Evolutionary conservation across 176 grass and related monocot genomes (phyloP).

Genomic region (Zea luxurians): DNA sequence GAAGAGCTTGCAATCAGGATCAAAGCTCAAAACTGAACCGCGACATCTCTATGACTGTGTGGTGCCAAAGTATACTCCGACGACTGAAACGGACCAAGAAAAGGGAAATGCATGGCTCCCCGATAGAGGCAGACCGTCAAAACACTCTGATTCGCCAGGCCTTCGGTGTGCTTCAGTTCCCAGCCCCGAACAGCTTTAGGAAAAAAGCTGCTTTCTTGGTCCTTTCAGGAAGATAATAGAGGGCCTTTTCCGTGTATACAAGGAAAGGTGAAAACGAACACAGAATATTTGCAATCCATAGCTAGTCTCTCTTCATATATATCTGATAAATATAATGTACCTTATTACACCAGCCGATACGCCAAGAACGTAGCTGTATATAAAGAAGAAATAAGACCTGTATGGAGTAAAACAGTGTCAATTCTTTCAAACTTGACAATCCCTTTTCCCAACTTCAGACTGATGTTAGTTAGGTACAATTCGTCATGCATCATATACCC

Average conservation of each 20-base stretch:
- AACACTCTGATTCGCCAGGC: constrained; percentile 30
- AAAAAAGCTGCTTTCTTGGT: constrained; percentile 41
- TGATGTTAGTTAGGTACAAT: not conserved
- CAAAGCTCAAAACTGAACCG: too few species aligned
- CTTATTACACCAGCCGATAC: constrained; percentile 25
- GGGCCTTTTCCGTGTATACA: not conserved
- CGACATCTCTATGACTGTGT: not conserved
- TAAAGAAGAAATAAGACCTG: not conserved
- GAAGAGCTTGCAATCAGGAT: too few species aligned
- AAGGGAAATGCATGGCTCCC: constrained; percentile 24
- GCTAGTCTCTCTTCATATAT: not conserved
- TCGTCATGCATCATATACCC: constrained; percentile 49
- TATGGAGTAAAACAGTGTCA: constrained; percentile 15
- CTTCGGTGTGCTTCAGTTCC: constrained; percentile 5
- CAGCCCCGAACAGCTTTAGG: not conserved
- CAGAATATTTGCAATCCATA: not conserved
- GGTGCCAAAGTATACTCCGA: not conserved
- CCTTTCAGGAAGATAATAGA: not conserved
- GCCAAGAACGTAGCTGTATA: not conserved
- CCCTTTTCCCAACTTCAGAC: not conserved
- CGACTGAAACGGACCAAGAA: not conserved
- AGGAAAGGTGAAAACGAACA: not conserved
- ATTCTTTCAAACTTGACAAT: not conserved
- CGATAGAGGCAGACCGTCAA: constrained; percentile 33
- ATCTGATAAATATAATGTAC: not conserved